These are phyloP conservation scores for Bathelium albidoporum DNA, from an alignment of 495 filamentous ascomycete species.

Conservation along the genomic window DNA sequence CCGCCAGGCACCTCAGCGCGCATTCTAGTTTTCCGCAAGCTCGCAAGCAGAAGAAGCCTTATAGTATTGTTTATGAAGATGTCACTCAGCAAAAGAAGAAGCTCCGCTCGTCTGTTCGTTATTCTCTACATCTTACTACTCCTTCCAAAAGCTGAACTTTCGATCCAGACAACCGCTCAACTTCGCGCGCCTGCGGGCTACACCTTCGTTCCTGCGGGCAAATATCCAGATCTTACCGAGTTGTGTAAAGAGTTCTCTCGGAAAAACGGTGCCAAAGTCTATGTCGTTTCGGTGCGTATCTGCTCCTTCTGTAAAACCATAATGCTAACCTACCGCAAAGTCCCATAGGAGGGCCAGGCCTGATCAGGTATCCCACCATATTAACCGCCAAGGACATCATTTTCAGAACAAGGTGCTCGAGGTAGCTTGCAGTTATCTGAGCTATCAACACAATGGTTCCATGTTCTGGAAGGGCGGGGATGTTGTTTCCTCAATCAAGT, in stretches of 20 bases:
- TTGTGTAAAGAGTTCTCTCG: constrained; percentile 73
- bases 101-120: constrained; percentile 45
- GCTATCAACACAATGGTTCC: constrained; percentile 34
- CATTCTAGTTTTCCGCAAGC: background rate
- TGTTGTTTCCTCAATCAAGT: constrained; percentile 1
- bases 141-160: background rate
- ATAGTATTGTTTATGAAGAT: constrained; percentile 49
- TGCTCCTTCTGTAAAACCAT: background rate
- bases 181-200: constrained; percentile 58
- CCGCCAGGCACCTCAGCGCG: background rate
- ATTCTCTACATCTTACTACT: background rate
- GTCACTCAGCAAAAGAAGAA: constrained; percentile 52
- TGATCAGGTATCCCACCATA: constrained; percentile 51
- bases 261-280: constrained; percentile 53
- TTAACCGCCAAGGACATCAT: constrained; percentile 75
- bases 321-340: constrained; percentile 7
- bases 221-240: constrained; percentile 56
- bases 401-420: constrained; percentile 50
- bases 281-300: constrained; percentile 65
- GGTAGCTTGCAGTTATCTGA: constrained; percentile 40
- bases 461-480: constrained; percentile 35
- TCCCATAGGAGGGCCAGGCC: constrained; percentile 23
- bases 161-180: background rate
- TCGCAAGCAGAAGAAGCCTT: constrained; percentile 20
- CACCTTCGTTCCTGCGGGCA: constrained; percentile 72